These are phyloP conservation scores for Paratinospora sagittata DNA, from an alignment of 164 flowering plant genomes.

Conservation along the genomic window DNA sequence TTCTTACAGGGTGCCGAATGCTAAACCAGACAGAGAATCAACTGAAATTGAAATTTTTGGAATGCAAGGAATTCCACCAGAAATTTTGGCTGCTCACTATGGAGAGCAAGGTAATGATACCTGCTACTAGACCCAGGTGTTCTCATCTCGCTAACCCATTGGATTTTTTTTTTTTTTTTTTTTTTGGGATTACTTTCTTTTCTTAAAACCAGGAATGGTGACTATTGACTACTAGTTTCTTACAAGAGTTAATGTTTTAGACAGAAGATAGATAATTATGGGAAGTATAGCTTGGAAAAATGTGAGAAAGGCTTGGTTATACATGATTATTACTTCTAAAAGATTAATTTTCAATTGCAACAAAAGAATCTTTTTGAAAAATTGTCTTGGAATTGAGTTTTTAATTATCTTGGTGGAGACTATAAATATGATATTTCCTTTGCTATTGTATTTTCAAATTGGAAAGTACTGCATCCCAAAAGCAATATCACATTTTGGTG, in stretches of 20 bases:
- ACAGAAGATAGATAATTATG: background rate
- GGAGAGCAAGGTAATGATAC: constrained; percentile 74
- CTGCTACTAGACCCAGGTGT: too few species aligned
- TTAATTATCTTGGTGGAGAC: background rate
- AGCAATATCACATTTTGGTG: too few species aligned
- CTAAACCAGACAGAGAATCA: constrained; percentile 85
- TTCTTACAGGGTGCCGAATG: constrained; percentile 83
- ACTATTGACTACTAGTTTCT: too few species aligned
- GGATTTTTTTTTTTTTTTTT: background rate
- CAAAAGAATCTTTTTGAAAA: background rate
- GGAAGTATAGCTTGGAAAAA: background rate
- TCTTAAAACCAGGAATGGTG: background rate
- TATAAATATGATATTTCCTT: background rate
- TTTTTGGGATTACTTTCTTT: background rate
- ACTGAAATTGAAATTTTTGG: constrained; percentile 97
- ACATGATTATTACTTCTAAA: background rate
- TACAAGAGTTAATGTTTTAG: background rate
- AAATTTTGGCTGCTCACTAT: constrained; percentile 81
- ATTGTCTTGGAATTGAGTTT: background rate
- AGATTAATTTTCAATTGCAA: background rate
- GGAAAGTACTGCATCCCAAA: background rate
- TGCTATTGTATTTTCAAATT: background rate
- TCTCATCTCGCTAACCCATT: background rate
- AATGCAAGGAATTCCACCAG: constrained; percentile 96
- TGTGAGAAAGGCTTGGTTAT: background rate